Conservation (phyloP, 148 eudicot species). For the Rhododendron vialii region DNA sequence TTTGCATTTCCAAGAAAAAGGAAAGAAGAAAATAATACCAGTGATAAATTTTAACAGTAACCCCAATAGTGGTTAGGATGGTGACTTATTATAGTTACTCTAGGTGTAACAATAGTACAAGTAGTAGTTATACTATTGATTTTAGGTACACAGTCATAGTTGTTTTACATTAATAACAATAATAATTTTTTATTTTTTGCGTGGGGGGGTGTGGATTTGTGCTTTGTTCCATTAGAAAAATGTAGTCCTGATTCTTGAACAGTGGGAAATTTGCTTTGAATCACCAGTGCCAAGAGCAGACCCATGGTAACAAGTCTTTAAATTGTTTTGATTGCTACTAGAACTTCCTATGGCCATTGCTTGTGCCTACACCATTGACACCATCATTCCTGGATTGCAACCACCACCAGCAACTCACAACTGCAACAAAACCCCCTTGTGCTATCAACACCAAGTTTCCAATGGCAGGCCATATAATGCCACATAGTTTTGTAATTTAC, state of each 20-base stretch:
- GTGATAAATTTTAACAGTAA: too few relatives aligned
- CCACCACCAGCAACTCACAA: background rate
- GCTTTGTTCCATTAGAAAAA: background rate
- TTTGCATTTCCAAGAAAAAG: too few relatives aligned
- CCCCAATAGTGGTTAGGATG: too few relatives aligned
- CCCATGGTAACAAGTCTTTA: background rate
- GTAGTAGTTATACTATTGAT: too few relatives aligned
- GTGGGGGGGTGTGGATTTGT: too few relatives aligned
- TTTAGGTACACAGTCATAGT: too few relatives aligned
- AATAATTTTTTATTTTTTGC: too few relatives aligned
- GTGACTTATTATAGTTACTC: too few relatives aligned
- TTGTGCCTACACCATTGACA: background rate
- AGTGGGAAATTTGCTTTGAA: background rate
- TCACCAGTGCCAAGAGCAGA: background rate
- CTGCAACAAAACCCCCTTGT: background rate
- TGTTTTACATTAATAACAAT: too few relatives aligned
- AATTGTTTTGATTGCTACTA: background rate
- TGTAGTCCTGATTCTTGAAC: background rate
- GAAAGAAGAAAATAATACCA: too few relatives aligned
- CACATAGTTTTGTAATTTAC: background rate
- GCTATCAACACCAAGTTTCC: background rate
- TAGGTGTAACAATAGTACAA: too few relatives aligned
- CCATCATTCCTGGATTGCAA: background rate
- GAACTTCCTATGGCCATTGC: background rate
- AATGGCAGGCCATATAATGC: background rate